Conservation (phyloP, 768 basidiomycete species). For the Auricularia cornea region DNA sequence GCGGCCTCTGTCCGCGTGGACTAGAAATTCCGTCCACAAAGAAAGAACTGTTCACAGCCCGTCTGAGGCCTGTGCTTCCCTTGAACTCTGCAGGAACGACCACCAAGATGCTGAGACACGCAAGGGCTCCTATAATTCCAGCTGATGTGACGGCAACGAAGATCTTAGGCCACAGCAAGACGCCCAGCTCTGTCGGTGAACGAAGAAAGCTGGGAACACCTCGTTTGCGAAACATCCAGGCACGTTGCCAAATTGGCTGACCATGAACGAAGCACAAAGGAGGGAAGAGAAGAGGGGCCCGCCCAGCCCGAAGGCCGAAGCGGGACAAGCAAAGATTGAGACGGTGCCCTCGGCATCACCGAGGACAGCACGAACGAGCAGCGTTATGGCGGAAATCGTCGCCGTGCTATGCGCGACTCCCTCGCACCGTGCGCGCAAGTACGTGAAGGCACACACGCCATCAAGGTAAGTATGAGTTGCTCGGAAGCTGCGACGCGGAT, state of each 20-base stretch:
- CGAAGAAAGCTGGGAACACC: too few species aligned
- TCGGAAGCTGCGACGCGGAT: not conserved
- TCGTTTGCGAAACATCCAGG: not conserved
- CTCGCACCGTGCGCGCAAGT: not conserved
- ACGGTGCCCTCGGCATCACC: not conserved
- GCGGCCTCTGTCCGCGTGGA: too few species aligned
- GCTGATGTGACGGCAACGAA: too few species aligned
- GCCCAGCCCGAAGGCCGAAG: not conserved
- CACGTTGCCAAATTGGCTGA: not conserved
- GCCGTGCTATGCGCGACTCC: not conserved
- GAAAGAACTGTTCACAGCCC: too few species aligned
- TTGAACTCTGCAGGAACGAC: too few species aligned
- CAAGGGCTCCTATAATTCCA: too few species aligned
- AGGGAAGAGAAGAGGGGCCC: not conserved
- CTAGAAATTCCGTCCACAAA: too few species aligned
- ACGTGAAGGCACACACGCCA: not conserved
- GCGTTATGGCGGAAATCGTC: not conserved
- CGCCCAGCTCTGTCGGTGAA: too few species aligned
- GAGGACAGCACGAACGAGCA: too few species aligned
- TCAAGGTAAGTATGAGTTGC: not conserved
- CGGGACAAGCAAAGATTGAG: not conserved
- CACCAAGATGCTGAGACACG: too few species aligned
- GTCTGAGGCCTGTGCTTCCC: too few species aligned
- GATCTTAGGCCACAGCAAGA: too few species aligned
- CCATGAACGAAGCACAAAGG: not conserved